Evolutionary conservation across 768 basidiomycete genomes (phyloP).

Genomic region (Rhodotorula babjevae): DNA sequence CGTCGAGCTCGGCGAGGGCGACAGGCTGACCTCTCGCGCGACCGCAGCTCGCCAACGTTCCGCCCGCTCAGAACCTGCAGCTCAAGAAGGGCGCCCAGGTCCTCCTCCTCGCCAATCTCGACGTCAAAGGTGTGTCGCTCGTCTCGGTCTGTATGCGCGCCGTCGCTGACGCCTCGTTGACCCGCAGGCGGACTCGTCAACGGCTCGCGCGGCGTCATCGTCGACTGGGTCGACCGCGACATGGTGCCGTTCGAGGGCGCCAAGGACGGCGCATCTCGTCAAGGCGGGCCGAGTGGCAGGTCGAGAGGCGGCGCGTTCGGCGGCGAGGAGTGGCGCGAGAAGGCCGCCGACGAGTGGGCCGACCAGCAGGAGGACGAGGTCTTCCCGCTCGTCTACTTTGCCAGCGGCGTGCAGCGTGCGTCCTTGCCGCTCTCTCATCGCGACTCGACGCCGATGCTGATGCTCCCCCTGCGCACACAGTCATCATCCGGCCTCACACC

Average conservation of each 20-base stretch:
- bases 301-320: conserved; percentile 6
- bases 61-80: conserved; percentile 43
- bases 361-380: conserved; percentile 23
- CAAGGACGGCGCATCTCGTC: too few relatives aligned
- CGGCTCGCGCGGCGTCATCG: conserved; percentile 35
- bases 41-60: conserved; percentile 43
- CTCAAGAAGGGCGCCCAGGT: conserved; percentile 49
- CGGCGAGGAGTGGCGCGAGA: conserved; percentile 34
- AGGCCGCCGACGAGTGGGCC: conserved; percentile 24
- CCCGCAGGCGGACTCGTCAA: conserved; percentile 31
- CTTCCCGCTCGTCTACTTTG: conserved; percentile 32
- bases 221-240: conserved; percentile 29
- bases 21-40: background rate
- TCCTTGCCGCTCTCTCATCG: too few relatives aligned
- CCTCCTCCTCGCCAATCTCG: conserved; percentile 50
- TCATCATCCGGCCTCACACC: conserved; percentile 13
- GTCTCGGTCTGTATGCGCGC: accelerated
- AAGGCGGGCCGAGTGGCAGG: background rate
- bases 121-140: conserved; percentile 14
- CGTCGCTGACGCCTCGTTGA: too few relatives aligned
- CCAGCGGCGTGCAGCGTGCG: conserved; percentile 23
- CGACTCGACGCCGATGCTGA: accelerated
- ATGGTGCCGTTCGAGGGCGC: conserved; percentile 7
- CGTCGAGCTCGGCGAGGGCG: too few relatives aligned
- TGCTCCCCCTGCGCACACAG: background rate